A percentile compares a stretch with the other conserved stretches of the same genome.
These are phyloP conservation scores for Lycium ferocissimum DNA, from an alignment of 257 asterid genomes.

Conservation along the genomic window DNA sequence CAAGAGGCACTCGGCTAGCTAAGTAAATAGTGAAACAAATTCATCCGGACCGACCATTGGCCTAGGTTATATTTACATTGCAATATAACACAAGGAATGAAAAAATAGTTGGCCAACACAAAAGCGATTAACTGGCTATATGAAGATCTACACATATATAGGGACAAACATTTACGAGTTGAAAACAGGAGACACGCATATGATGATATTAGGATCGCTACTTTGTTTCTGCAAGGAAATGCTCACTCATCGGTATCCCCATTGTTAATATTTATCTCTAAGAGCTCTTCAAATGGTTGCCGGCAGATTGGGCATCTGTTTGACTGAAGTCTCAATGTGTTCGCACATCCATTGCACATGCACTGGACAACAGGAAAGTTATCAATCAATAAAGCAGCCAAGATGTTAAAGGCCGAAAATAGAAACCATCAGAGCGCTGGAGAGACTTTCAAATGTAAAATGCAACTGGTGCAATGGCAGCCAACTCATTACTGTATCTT, in stretches of 20 bases:
- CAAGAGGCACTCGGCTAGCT: no score
- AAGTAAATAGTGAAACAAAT: not conserved
- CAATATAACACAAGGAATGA: constrained; percentile 14
- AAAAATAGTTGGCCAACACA: constrained; percentile 7
- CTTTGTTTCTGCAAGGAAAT: constrained; percentile 15
- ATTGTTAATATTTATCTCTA: constrained; percentile 59
- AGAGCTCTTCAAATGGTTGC: constrained; percentile 59
- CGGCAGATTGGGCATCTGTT: constrained; percentile 78
- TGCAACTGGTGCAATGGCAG: constrained; percentile 9
- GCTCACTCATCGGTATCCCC: constrained; percentile 32
- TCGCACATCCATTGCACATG: constrained; percentile 73
- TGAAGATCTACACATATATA: constrained; percentile 17
- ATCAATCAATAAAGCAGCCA: not conserved
- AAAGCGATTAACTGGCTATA: not conserved
- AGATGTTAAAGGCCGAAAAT: not conserved
- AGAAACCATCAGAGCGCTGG: not conserved
- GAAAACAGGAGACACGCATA: not conserved
- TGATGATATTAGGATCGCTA: not conserved
- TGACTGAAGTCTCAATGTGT: constrained; percentile 68
- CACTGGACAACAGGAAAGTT: constrained; percentile 43
- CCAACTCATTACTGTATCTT: not conserved
- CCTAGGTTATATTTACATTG: constrained; percentile 22
- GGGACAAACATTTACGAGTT: constrained; percentile 17
- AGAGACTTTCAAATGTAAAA: not conserved
- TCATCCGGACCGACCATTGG: not conserved